Base-by-base conservation (phyloP, 164 flowering plant species). In the Umbilicus rupestris region DNA sequence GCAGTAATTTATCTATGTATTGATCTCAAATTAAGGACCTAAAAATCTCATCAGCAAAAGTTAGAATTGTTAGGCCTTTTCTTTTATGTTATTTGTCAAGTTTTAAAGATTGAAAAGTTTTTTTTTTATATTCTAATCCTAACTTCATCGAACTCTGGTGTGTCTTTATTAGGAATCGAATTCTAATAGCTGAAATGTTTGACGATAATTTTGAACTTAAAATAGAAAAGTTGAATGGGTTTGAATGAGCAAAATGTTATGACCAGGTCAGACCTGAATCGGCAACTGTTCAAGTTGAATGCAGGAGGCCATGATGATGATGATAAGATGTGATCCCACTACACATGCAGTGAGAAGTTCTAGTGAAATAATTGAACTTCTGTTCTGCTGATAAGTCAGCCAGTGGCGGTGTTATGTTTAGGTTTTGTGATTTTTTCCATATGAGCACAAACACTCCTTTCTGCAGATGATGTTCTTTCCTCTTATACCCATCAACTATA, bases 291-390 rank as follows among this genome's bases (percentile, higher is more conserved):
- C 60, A 26, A 28, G 29, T 12, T 26, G 12, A 55, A 29, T 11
- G 33, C 58, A 52, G 58, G 8, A 19, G 30, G 60, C n/a, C 60
- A n/a, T n/a, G 28, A 55, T 55, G 60, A 28, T 55, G 60, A 55
- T 55, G 60, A 55, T 26, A 28, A 55, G 60, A 55, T 55, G 60
- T 55, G 60, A 55, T 17, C 28, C 33, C 28, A 55, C 60, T 12
- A 55, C 60, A 26, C 60, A 55, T 55, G 60, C 60, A 55, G 60
- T 26, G 60, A 28, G 33, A 55, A 12, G 6, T 55, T 26, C 60
- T 55, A 28, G 22, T 55, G 60, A 55, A 26, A 55, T 55, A 52
- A 55, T 26, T 55, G 44, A 9, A 41, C 33, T 55, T 28, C 33
- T 55, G 60, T 55, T 26, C 28, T 26, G 33, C 60, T 55, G 60